Conservation (phyloP, 306 rosid species). For the Pterocarpus santalinus region DNA sequence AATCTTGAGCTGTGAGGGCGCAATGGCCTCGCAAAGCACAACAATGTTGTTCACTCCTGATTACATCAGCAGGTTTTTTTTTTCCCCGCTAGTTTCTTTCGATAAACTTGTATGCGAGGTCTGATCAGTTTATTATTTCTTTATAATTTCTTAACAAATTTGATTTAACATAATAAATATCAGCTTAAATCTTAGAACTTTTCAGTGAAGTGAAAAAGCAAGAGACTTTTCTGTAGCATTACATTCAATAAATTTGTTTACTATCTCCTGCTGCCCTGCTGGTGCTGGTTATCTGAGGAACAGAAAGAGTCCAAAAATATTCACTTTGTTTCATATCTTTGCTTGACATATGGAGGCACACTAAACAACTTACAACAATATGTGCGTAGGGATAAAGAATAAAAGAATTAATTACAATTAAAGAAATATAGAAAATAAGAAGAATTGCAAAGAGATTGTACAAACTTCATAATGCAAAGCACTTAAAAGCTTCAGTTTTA, state of each 20-base stretch:
- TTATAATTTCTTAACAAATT: too few relatives aligned
- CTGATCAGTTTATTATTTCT: too few relatives aligned
- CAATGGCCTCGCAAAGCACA: too few relatives aligned
- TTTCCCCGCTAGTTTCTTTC: too few relatives aligned
- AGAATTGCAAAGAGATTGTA: neutral
- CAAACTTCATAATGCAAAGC: conserved; percentile 2
- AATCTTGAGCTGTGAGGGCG: too few relatives aligned
- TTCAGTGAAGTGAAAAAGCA: neutral
- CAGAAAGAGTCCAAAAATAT: neutral
- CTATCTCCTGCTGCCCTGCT: neutral
- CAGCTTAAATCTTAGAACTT: neutral
- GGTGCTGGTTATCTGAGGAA: neutral
- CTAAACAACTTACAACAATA: neutral
- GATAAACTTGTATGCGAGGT: too few relatives aligned
- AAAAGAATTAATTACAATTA: neutral
- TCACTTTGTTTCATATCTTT: neutral
- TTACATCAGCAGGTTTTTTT: too few relatives aligned
- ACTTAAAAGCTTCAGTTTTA: conserved; percentile 24
- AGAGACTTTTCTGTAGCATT: neutral
- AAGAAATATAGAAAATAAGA: neutral
- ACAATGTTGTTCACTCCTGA: too few relatives aligned
- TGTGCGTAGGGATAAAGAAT: neutral
- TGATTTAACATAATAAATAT: too few relatives aligned
- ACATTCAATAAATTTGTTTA: too few relatives aligned
- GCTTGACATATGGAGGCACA: neutral